Conservation (phyloP, 345 rosid genomes). For the Cardamine chenopodiifolia region DNA sequence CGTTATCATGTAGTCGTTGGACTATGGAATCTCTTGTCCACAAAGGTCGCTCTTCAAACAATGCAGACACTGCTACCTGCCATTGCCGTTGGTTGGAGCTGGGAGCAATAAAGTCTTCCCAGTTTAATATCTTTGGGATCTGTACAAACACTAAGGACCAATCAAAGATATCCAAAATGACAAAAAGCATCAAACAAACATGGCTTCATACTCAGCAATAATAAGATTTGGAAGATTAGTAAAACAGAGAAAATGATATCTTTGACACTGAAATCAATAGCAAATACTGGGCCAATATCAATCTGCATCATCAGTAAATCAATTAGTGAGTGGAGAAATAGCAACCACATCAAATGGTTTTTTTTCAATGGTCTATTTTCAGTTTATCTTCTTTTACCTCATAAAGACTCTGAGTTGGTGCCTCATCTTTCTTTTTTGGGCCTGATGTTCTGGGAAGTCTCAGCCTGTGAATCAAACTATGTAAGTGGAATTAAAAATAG, state of each 20-base stretch:
- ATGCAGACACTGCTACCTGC: constrained; percentile 73
- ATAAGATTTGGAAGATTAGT: neutral
- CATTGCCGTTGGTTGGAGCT: constrained; percentile 70
- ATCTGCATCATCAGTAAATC: constrained; percentile 54
- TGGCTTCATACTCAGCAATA: constrained; percentile 3
- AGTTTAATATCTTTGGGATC: constrained; percentile 78
- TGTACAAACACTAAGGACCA: constrained; percentile 68
- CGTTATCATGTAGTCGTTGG: constrained; percentile 68
- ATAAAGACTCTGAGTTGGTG: constrained; percentile 42
- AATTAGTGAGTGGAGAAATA: constrained; percentile 21
- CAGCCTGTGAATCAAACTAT: constrained; percentile 53
- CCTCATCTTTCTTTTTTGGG: constrained; percentile 66
- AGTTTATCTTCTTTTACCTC: constrained; percentile 53
- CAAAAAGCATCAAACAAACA: constrained; percentile 10
- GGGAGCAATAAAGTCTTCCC: constrained; percentile 59
- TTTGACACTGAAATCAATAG: constrained; percentile 76
- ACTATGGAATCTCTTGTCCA: constrained; percentile 81
- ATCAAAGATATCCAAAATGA: constrained; percentile 25
- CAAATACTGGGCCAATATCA: constrained; percentile 67
- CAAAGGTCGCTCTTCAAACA: constrained; percentile 86
- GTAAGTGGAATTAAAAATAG: neutral
- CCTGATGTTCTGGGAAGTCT: constrained; percentile 55
- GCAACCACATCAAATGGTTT: neutral
- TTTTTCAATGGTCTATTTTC: neutral
- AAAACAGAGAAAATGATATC: constrained; percentile 66